Evolutionary conservation across 2,329 filamentous ascomycete species (phyloP).

Genomic region (Pseudogymnoascus sp.): DNA sequence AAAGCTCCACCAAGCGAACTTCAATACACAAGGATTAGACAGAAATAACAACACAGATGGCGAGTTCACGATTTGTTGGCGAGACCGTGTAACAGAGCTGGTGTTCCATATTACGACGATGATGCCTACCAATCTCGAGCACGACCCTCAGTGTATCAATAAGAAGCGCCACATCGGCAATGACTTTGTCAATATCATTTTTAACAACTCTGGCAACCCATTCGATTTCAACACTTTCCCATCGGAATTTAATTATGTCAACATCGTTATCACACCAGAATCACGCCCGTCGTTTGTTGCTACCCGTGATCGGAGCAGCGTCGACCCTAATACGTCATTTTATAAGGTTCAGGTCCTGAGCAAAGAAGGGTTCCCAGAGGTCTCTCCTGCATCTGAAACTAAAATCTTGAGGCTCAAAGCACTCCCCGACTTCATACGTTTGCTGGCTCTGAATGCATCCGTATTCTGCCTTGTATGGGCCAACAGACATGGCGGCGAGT

Average conservation of each 20-base stretch:
- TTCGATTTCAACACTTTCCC: constrained; percentile 90
- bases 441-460: constrained; percentile 84
- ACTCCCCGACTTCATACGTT: constrained; percentile 74
- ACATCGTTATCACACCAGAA: constrained; percentile 89
- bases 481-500: constrained; percentile 65
- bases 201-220: constrained; percentile 86
- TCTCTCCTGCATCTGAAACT: constrained; percentile 79
- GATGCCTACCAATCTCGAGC: constrained; percentile 82
- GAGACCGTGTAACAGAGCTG: constrained; percentile 87
- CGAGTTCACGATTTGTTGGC: constrained; percentile 85
- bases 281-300: constrained; percentile 69
- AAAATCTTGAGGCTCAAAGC: constrained; percentile 82
- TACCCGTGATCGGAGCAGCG: constrained; percentile 39
- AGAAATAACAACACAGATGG: constrained; percentile 70
- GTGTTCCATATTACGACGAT: constrained; percentile 94
- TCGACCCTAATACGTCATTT: constrained; percentile 42
- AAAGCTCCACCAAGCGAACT: constrained; percentile 68
- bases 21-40: constrained; percentile 91
- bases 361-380: constrained; percentile 79
- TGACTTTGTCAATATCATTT: constrained; percentile 96
- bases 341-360: constrained; percentile 87
- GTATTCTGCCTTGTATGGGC: constrained; percentile 92
- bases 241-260: constrained; percentile 91
- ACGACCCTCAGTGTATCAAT: constrained; percentile 64
- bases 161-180: constrained; percentile 97